A percentile compares a stretch with the other conserved stretches of the same genome.
phyloP scores from a whole-genome alignment of 2,329 filamentous ascomycete species.

The Dendryphion nanum region DNA sequence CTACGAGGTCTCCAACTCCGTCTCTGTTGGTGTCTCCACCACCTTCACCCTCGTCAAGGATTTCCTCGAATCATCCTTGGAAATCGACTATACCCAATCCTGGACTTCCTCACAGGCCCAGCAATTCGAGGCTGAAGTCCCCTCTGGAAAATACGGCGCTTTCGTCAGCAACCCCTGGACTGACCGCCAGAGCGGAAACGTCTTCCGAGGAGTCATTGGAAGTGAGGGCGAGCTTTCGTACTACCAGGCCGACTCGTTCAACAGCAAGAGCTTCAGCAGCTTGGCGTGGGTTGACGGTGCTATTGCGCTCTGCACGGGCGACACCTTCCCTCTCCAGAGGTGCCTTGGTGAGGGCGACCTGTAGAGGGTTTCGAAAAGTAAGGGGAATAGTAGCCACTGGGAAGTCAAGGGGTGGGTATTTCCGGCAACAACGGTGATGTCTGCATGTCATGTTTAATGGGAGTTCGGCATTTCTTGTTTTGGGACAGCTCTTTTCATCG shows the following conservation, averaged over 20 bases:
- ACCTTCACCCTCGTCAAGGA: slow-evolving; percentile 22
- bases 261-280: slow-evolving; percentile 27
- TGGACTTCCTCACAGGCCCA: slow-evolving; percentile 37
- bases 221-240: slow-evolving; percentile 15
- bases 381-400: too few species aligned
- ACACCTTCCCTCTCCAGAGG: slow-evolving; percentile 37
- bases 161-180: slow-evolving; percentile 42
- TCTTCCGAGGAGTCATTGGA: slow-evolving; percentile 38
- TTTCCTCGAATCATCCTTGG: slow-evolving; percentile 21
- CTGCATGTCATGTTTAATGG: too few species aligned
- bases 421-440: too few species aligned
- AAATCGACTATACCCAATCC: slow-evolving; percentile 24
- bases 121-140: slow-evolving; percentile 32
- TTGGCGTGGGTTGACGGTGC: slow-evolving; percentile 43
- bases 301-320: slow-evolving; percentile 39
- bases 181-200: slow-evolving; percentile 32
- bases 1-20: slow-evolving; percentile 33
- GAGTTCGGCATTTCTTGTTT: too few species aligned
- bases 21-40: slow-evolving; percentile 20
- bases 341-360: slow-evolving; percentile 38
- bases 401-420: too few species aligned
- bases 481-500: too few species aligned
- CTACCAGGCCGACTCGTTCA: slow-evolving; percentile 39
- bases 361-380: slow-evolving; percentile 6
- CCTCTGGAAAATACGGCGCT: slow-evolving; percentile 38